phyloP scores from a whole-genome alignment of 2,329 filamentous ascomycete genomes.

The Fusarium pininemorale region DNA sequence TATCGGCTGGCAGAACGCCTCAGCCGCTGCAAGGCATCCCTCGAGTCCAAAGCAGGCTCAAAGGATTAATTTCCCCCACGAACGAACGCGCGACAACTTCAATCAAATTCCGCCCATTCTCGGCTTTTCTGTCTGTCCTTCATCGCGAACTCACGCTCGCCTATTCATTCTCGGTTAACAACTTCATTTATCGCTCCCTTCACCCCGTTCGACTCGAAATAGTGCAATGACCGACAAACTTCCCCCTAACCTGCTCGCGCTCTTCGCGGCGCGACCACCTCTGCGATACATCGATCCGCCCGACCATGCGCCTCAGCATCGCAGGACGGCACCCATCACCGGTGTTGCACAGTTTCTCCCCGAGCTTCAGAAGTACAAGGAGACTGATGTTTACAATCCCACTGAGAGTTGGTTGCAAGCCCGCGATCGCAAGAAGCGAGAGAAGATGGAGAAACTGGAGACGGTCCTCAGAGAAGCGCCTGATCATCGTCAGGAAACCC shows the following conservation, averaged over 20 bases:
- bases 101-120: constrained; percentile 18
- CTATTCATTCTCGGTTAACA: constrained; percentile 14
- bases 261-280: constrained; percentile 94
- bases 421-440: constrained; percentile 82
- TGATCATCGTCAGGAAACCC: constrained; percentile 63
- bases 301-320: constrained; percentile 85
- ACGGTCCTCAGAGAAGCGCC: constrained; percentile 71
- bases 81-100: constrained; percentile 32
- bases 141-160: constrained; percentile 19
- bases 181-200: background rate
- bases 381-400: constrained; percentile 78
- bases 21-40: constrained; percentile 19
- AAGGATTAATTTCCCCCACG: constrained; percentile 40
- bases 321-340: constrained; percentile 75
- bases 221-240: constrained; percentile 92
- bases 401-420: constrained; percentile 94
- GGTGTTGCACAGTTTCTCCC: constrained; percentile 81
- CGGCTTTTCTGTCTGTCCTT: constrained; percentile 10
- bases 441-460: constrained; percentile 77
- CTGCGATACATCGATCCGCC: constrained; percentile 86
- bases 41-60: constrained; percentile 8
- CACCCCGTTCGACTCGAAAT: constrained; percentile 7
- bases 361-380: constrained; percentile 78
- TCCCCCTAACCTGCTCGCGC: constrained; percentile 87
- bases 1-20: constrained; percentile 25